phyloP scores from a whole-genome alignment of 345 rosid species.

The Aquilaria sinensis region DNA sequence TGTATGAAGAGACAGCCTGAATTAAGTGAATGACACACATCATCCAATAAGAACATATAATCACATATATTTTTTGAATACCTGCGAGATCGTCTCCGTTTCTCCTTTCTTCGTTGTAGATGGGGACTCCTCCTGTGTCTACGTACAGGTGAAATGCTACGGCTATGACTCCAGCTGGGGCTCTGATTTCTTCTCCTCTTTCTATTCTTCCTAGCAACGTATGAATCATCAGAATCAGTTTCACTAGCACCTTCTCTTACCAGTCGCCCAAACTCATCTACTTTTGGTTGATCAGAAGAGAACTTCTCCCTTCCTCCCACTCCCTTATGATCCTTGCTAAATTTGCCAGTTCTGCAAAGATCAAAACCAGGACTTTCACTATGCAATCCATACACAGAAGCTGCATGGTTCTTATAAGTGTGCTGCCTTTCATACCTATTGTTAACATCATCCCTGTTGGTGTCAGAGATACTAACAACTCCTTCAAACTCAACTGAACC shows the following conservation, averaged over 20 bases:
- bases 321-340: conserved; percentile 21
- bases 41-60: neutral
- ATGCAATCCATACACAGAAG: conserved; percentile 17
- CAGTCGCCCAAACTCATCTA: conserved; percentile 59
- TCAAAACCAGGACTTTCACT: conserved; percentile 19
- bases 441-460: conserved; percentile 18
- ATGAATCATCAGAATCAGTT: conserved; percentile 50
- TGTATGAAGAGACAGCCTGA: neutral
- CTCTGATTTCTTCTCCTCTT: conserved; percentile 32
- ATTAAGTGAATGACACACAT: neutral
- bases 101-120: conserved; percentile 30
- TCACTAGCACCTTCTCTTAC: conserved; percentile 48
- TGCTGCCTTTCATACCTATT: conserved; percentile 6
- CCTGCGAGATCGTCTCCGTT: conserved; percentile 53
- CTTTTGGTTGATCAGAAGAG: conserved; percentile 27
- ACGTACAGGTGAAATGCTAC: conserved; percentile 34
- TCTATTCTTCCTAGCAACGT: conserved; percentile 23
- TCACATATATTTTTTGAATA: conserved; percentile 10
- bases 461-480: conserved; percentile 11
- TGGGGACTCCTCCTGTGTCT: conserved; percentile 35
- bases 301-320: conserved; percentile 19
- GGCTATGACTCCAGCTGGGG: conserved; percentile 27
- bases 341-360: conserved; percentile 13
- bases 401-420: conserved; percentile 7
- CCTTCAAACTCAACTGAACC: conserved; percentile 17